Base-by-base conservation (phyloP, 2,329 filamentous ascomycete genomes). In the Penicillium sclerotigenum region DNA sequence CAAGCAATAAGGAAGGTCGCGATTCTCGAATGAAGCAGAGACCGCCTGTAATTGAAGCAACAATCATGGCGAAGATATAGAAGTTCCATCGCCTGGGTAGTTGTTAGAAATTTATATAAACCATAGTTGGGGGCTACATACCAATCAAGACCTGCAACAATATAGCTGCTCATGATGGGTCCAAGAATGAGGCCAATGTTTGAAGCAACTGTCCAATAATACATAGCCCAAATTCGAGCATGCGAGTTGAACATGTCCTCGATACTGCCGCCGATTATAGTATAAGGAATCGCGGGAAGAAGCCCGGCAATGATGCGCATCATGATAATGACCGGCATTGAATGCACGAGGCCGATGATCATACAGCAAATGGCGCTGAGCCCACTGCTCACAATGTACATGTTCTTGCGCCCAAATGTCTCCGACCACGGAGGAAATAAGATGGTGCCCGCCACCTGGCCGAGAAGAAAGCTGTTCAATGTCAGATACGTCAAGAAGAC, bases 211-310 rank as follows among this genome's bases (percentile, higher is more conserved):
- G 75, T 73, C 79, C 79, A 81, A 7, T 73, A 62, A 52, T 76
- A 77, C 9, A 81, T 70, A 14, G 77, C 64, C 77, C 77, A 81
- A 8, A 80, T 74, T 14, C 79, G 71, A n/a, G 68, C 69, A 52
- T 71, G 69, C 2, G 73, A 70, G 53, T 79, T 75, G 68, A 75
- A 81, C 64, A 82, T 74, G 57, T 82, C 79, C 56, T 82, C 79
- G 31, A 81, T 72, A 47, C 75, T 79, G 1, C 80, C 79, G 0
- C 76, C 72, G 9, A 77, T 74, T 6, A 81, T 77, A 22, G 78
- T 76, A 0, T 77, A 73, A 2, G 79, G 79, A 13, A 80, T 74
- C 4, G 79, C 77, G 0, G 79, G 80, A 10, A 78, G 65, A 5
- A 79, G 59, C 0, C 80, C 80, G 4, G 75, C 74, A 5, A 77